These are phyloP conservation scores for Penicillium sp. DNA, from an alignment of 2,329 filamentous ascomycete species.

Conservation along the genomic window DNA sequence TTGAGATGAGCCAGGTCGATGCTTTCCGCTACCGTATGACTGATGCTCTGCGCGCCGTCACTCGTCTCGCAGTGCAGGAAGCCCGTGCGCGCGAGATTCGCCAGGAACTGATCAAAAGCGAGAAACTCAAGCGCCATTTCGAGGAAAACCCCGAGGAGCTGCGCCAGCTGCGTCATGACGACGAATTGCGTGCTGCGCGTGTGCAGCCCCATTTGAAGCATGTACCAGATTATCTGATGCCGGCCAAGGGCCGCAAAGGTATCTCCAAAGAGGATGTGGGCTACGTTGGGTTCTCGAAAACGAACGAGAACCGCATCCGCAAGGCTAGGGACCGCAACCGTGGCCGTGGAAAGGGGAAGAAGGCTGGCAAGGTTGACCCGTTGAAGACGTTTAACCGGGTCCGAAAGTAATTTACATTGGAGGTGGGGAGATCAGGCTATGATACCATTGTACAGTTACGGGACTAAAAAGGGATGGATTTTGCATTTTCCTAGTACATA, in stretches of 20 bases:
- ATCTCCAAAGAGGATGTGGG: conserved; percentile 63
- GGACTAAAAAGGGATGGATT: conserved; percentile 1
- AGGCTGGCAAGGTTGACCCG: conserved; percentile 65
- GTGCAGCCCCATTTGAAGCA: conserved; percentile 88
- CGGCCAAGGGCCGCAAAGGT: conserved; percentile 66
- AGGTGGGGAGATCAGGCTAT: conserved; percentile 13
- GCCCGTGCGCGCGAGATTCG: conserved; percentile 81
- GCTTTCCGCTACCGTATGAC: conserved; percentile 93
- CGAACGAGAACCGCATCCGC: conserved; percentile 48
- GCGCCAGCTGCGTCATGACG: conserved; percentile 81
- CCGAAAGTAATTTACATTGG: conserved; percentile 25
- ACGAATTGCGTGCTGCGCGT: conserved; percentile 74
- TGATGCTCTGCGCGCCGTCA: conserved; percentile 85
- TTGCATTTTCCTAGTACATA: neutral
- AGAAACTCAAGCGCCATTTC: conserved; percentile 91
- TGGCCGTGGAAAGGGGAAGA: conserved; percentile 46
- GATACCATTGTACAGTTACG: conserved; percentile 23
- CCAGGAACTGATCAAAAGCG: conserved; percentile 84
- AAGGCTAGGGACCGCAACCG: conserved; percentile 46
- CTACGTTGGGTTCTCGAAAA: conserved; percentile 63
- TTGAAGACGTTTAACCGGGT: conserved; percentile 77
- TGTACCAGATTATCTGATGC: conserved; percentile 88
- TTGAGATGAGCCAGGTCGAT: conserved; percentile 90
- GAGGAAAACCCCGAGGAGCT: conserved; percentile 93
- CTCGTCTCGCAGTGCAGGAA: conserved; percentile 81